Percentiles rank a stretch among this genome's conserved stretches.
Evolutionary conservation across 1,139 yeast genomes (phyloP).

Genomic region (Komagataea norvegica): DNA sequence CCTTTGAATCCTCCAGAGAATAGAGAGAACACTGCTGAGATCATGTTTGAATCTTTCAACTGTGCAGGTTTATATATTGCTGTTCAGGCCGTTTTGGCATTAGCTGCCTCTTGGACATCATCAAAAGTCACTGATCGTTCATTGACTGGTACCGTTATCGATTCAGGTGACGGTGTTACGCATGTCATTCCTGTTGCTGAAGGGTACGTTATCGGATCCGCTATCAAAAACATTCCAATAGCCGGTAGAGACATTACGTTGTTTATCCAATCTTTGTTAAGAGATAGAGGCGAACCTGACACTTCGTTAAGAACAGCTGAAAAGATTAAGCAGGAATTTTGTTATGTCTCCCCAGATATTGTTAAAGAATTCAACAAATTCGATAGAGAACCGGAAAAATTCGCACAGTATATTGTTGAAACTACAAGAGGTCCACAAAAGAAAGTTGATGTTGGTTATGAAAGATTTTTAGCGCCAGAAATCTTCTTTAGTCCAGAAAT

Average conservation of each 20-base stretch:
- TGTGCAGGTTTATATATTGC: constrained; percentile 98
- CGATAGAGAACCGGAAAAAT: constrained; percentile 90
- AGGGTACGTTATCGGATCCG: constrained; percentile 96
- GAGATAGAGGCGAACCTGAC: constrained; percentile 96
- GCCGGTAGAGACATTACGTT: constrained; percentile 97
- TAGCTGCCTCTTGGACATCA: constrained; percentile 99
- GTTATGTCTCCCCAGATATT: constrained; percentile 96
- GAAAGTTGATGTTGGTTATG: constrained; percentile 91
- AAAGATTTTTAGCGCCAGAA: constrained; percentile 96
- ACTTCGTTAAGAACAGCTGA: constrained; percentile 95
- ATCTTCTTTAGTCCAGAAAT: constrained; percentile 98
- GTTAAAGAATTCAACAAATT: constrained; percentile 94
- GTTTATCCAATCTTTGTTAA: constrained; percentile 85
- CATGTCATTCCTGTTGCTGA: constrained; percentile 99
- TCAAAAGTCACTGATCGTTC: constrained; percentile 93
- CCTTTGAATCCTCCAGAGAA: constrained; percentile 98
- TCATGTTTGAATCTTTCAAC: constrained; percentile 96
- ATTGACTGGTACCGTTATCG: constrained; percentile 95
- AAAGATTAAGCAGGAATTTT: constrained; percentile 90
- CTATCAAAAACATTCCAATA: constrained; percentile 94
- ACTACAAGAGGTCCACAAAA: constrained; percentile 57
- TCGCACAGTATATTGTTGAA: constrained; percentile 90
- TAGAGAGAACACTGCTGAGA: constrained; percentile 96
- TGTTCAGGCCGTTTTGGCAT: constrained; percentile 96
- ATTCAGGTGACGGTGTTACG: constrained; percentile 96